Base-by-base conservation (phyloP, 768 basidiomycete genomes). In the Naganishia vishniacii region DNA sequence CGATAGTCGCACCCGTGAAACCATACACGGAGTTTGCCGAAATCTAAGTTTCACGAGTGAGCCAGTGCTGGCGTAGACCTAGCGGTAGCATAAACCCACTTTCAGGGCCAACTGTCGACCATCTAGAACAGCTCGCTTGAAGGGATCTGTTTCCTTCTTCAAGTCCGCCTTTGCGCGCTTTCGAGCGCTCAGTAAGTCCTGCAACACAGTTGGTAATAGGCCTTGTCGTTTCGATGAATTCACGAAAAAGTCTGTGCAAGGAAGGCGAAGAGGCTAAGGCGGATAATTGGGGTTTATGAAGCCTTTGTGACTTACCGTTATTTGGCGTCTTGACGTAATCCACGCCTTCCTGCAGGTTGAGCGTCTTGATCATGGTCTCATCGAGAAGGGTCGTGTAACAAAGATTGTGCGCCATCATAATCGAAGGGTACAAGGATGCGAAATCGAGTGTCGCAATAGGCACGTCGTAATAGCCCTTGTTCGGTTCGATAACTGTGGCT, bases 381-480 rank as follows among this genome's bases (percentile, higher is more conserved):
- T 95, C 89, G 40, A 97, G 77, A n/a, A 98, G 81, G 0, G 95
- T 97, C 0, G 95, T 97, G 73, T 98, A 99, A 76, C 95, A 99
- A 0, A 99, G 80, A 74, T 99, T 99, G 78, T 99, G 95, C 2
- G 94, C 95, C 93, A 97, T 97, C 95, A 99, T 99, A 79, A 99
- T 98, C 0, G 95, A 98, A 3, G 95, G 95, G 78, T 99, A 99
- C 66, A 99, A 82, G 1, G 93, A 97, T 64, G 91, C 92, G 80
- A 99, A 99, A 83, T 99, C 95, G 48, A 99, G 84, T 0, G 95
- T 98, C 13, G 95, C 93, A 71, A 99, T 97, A 1, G 95, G 95
- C 0, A 86, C 84, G 73, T 95, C 91, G 74, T 98, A 99, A 78
- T 91, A 99, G 0, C 94, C 95, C 73, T 87, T 91, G 76, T 83